Conservation (phyloP, 2,329 filamentous ascomycete species). For the Ceratocystis variospora region DNA sequence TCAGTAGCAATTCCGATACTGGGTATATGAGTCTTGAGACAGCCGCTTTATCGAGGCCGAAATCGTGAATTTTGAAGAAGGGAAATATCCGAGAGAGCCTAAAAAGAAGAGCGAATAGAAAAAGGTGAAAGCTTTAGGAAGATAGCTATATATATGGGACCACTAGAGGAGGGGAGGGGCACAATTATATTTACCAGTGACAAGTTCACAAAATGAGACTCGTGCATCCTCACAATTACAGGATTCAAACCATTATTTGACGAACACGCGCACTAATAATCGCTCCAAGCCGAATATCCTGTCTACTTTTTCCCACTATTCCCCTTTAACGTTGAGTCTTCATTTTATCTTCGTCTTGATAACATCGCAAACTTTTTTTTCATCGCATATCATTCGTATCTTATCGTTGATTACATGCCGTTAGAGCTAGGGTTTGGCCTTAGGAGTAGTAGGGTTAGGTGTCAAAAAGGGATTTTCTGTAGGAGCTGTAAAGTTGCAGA, state of each 20-base stretch:
- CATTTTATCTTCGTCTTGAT: not conserved
- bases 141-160: constrained; percentile 3
- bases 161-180: constrained; percentile 1
- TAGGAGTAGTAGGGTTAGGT: not conserved
- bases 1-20: not conserved
- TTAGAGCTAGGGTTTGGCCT: not conserved
- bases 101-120: not conserved
- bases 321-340: not conserved
- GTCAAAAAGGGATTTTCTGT: not conserved
- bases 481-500: too few species aligned
- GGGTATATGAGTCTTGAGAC: not conserved
- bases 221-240: not conserved
- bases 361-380: constrained; percentile 7
- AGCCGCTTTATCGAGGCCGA: not conserved
- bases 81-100: not conserved
- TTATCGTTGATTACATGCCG: not conserved
- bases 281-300: not conserved
- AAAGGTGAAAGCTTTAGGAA: not conserved
- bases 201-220: not conserved
- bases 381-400: not conserved
- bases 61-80: not conserved
- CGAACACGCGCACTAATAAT: not conserved
- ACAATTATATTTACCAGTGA: not conserved
- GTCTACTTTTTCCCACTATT: not conserved
- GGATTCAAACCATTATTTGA: not conserved